A percentile compares a stretch with the other conserved stretches of the same genome.
These are phyloP conservation scores for Caryopteris hybrid DNA, from an alignment of 305 asterid genomes.

Conservation along the genomic window DNA sequence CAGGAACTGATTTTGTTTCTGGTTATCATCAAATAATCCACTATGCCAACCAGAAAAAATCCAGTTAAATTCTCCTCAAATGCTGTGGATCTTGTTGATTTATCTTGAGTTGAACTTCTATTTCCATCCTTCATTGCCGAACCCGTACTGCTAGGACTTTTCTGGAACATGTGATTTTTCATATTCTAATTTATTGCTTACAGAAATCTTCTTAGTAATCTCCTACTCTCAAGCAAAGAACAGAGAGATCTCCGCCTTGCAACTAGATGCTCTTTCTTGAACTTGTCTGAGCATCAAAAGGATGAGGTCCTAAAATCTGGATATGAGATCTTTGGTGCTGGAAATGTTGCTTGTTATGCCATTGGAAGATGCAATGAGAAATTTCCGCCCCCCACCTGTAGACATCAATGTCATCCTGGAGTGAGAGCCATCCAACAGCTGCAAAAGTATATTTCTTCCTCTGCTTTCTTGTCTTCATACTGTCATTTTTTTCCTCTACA, in stretches of 20 bases:
- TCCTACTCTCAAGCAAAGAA: conserved; percentile 70
- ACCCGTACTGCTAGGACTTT: not conserved
- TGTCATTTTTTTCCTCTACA: not conserved
- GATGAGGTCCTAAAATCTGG: conserved; percentile 51
- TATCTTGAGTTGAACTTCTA: not conserved
- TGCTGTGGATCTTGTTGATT: not conserved
- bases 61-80: not conserved
- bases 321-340: conserved; percentile 78
- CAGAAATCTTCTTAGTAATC: conserved; percentile 80
- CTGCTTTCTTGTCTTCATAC: conserved; percentile 2
- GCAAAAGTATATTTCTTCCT: conserved; percentile 55
- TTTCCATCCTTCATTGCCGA: conserved; percentile 2
- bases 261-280: conserved; percentile 59
- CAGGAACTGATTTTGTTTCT: not conserved
- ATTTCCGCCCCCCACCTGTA: conserved; percentile 40
- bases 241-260: conserved; percentile 55
- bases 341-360: conserved; percentile 74
- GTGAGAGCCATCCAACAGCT: conserved; percentile 45
- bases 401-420: conserved; percentile 41
- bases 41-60: not conserved
- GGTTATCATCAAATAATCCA: not conserved
- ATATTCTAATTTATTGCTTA: conserved; percentile 25
- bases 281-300: conserved; percentile 42
- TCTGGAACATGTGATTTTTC: not conserved
- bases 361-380: conserved; percentile 33